Percentiles rank a stretch among this genome's conserved stretches.
Conservation (phyloP, 805 yeast genomes). For the Sugiyamaella valdiviana region DNA sequence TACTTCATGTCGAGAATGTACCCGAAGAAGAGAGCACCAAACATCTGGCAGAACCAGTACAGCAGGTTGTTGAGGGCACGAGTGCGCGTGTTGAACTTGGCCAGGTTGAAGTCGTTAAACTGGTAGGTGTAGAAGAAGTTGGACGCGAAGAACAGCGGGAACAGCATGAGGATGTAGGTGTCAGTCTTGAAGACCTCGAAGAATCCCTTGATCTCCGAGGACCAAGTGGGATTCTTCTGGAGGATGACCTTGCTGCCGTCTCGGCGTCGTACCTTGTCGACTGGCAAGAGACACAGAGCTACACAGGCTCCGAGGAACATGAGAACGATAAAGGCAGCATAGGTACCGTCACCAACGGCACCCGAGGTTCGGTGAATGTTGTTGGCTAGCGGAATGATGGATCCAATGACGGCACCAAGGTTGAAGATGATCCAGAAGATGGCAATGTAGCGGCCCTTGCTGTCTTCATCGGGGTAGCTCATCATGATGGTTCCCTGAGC, state of each 20-base stretch:
- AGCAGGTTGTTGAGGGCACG: constrained; percentile 54
- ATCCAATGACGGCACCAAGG: constrained; percentile 56
- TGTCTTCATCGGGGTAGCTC: constrained; percentile 48
- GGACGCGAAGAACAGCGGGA: constrained; percentile 60
- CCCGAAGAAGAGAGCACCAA: constrained; percentile 47
- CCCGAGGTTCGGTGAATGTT: constrained; percentile 35
- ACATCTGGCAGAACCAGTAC: constrained; percentile 55
- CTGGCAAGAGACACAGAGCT: constrained; percentile 44
- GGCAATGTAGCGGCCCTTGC: constrained; percentile 48
- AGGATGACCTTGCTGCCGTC: constrained; percentile 46
- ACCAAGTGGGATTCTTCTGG: constrained; percentile 41
- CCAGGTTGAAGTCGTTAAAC: constrained; percentile 50
- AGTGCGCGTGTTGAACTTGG: constrained; percentile 51
- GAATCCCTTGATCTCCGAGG: constrained; percentile 39
- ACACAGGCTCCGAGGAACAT: constrained; percentile 43
- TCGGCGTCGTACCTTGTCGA: constrained; percentile 41
- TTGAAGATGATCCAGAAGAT: constrained; percentile 56
- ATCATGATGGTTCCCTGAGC: constrained; percentile 49
- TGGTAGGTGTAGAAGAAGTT: constrained; percentile 63
- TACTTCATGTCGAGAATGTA: constrained; percentile 39
- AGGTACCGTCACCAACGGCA: constrained; percentile 43
- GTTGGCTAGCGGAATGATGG: constrained; percentile 50
- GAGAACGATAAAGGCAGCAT: constrained; percentile 46
- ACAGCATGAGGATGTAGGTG: constrained; percentile 42
- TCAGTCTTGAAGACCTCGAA: constrained; percentile 34